phyloP scores from a whole-genome alignment of 768 basidiomycete genomes.

The Grammothele lineata region DNA sequence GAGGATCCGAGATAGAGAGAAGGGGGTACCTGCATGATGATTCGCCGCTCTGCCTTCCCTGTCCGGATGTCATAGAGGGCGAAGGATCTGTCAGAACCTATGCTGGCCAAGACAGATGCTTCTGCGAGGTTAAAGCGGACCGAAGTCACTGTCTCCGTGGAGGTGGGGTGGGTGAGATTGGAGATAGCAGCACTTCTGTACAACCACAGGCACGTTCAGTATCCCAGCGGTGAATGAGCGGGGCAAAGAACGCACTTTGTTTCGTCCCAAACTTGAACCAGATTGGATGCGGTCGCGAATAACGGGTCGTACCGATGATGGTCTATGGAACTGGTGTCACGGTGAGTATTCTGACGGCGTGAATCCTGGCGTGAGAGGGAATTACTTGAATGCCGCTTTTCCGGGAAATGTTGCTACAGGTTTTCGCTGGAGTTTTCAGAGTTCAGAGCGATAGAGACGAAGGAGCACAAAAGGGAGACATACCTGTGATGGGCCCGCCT shows the following conservation, averaged over 20 bases:
- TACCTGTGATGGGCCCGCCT: conserved; percentile 38
- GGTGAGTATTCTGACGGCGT: too few species aligned
- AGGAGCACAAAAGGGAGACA: neutral
- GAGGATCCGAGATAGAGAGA: neutral
- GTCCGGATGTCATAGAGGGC: conserved; percentile 96
- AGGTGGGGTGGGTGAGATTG: conserved; percentile 81
- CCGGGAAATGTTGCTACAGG: conserved; percentile 79
- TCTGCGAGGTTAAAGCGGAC: conserved; percentile 95
- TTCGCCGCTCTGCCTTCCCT: conserved; percentile 88
- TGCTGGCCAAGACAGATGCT: conserved; percentile 89
- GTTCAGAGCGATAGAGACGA: too few species aligned
- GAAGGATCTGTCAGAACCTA: conserved; percentile 93
- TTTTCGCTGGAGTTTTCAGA: conserved; percentile 27
- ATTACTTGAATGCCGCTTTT: conserved; percentile 89
- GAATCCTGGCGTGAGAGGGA: neutral
- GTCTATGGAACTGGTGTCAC: conserved; percentile 71
- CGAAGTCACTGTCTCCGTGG: conserved; percentile 82
- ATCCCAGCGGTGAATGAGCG: too few species aligned
- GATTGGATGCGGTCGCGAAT: conserved; percentile 91
- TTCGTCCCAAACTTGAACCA: conserved; percentile 97
- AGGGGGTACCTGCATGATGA: conserved; percentile 77
- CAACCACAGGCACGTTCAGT: neutral
- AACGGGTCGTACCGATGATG: conserved; percentile 87
- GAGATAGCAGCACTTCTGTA: conserved; percentile 78
- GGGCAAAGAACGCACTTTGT: conserved; percentile 66